These are phyloP conservation scores for Bauhinia variegata DNA, from an alignment of 306 rosid species.

Conservation along the genomic window DNA sequence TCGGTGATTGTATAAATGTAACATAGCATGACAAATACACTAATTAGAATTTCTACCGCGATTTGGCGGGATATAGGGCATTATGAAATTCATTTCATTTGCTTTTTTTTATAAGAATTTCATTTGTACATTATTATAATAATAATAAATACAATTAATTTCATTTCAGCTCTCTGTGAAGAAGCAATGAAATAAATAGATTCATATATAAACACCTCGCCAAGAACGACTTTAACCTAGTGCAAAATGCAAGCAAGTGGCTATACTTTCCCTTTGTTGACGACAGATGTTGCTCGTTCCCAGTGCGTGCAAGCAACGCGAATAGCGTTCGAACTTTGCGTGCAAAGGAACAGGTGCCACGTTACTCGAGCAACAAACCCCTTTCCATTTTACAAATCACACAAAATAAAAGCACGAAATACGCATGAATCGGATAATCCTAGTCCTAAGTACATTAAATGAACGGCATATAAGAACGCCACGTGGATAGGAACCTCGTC, in stretches of 20 bases:
- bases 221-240: too few species aligned
- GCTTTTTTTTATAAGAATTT: too few species aligned
- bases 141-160: too few species aligned
- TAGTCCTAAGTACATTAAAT: constrained; percentile 27
- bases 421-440: constrained; percentile 51
- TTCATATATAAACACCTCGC: too few species aligned
- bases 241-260: background rate
- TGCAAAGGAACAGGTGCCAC: constrained; percentile 57
- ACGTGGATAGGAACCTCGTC: constrained; percentile 41
- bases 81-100: too few species aligned
- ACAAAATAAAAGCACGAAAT: constrained; percentile 30
- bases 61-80: constrained; percentile 7
- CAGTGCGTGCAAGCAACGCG: constrained; percentile 44
- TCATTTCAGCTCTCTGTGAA: too few species aligned
- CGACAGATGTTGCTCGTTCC: constrained; percentile 33
- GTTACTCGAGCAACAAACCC: constrained; percentile 43
- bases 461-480: constrained; percentile 48
- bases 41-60: background rate
- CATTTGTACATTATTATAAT: too few species aligned
- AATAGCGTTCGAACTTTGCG: constrained; percentile 44
- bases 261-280: background rate
- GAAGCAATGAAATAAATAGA: too few species aligned
- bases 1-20: too few species aligned
- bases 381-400: constrained; percentile 41
- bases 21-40: background rate